Conservation (phyloP, 495 filamentous ascomycete species). For the Acidomyces sp. region DNA sequence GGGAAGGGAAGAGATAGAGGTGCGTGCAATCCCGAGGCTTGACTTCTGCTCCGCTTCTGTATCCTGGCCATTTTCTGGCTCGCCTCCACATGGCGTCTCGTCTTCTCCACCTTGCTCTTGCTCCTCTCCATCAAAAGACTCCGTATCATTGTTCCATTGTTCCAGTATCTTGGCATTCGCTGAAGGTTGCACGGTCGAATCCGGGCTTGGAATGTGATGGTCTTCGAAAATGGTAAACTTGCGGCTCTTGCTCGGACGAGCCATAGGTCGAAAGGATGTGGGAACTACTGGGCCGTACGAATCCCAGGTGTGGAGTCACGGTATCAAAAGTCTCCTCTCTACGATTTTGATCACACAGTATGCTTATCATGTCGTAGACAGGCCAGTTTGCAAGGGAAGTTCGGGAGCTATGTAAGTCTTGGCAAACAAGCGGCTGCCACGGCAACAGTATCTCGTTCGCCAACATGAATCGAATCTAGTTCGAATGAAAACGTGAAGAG, state of each 20-base stretch:
- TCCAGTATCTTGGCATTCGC: not conserved
- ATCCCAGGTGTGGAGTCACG: no score
- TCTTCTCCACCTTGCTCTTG: not conserved
- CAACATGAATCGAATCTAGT: no score
- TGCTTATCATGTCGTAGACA: no score
- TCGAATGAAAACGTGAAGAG: no score
- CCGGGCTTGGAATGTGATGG: conserved; percentile 16
- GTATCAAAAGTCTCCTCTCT: no score
- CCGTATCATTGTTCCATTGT: not conserved
- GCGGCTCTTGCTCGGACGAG: conserved; percentile 8
- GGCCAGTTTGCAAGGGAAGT: no score
- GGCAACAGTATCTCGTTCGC: no score
- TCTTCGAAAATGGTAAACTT: conserved; percentile 13
- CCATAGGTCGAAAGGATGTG: no score
- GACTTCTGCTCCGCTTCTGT: conserved; percentile 1
- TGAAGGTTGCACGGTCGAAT: conserved; percentile 1
- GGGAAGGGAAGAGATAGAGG: conserved; percentile 13
- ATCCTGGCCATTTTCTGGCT: not conserved
- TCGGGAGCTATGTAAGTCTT: no score
- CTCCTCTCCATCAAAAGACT: not conserved
- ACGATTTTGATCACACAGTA: no score
- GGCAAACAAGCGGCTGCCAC: no score
- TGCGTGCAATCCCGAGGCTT: conserved; percentile 4
- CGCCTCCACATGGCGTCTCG: not conserved
- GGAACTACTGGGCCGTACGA: no score